phyloP scores from a whole-genome alignment of 495 filamentous ascomycete genomes.

The Penicillium cataractarum region DNA sequence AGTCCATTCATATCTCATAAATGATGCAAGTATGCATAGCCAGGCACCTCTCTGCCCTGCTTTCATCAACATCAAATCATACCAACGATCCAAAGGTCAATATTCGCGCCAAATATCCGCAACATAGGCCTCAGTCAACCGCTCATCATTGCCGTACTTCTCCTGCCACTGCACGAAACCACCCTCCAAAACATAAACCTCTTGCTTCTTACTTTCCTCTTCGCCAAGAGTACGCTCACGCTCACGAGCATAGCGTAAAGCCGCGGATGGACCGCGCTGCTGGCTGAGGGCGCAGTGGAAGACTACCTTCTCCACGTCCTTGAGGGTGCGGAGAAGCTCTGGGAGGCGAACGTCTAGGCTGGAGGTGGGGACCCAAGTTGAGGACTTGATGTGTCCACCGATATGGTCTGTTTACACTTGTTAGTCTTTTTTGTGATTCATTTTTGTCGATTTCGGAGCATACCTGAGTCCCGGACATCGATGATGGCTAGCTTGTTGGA shows the following conservation, averaged over 20 bases:
- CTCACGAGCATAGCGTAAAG: slow-evolving; percentile 48
- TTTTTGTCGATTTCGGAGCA: background rate
- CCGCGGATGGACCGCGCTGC: slow-evolving; percentile 63
- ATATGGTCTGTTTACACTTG: slow-evolving; percentile 78
- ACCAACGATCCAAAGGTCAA: slow-evolving; percentile 16
- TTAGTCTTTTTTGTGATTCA: no score
- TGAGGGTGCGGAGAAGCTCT: slow-evolving; percentile 76
- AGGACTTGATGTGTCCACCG: slow-evolving; percentile 82
- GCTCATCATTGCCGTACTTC: slow-evolving; percentile 73
- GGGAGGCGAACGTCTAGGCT: slow-evolving; percentile 76
- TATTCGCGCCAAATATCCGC: slow-evolving; percentile 84
- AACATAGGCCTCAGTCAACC: slow-evolving; percentile 82
- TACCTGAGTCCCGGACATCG: slow-evolving; percentile 86
- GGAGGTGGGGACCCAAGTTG: slow-evolving; percentile 73
- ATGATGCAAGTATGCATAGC: background rate
- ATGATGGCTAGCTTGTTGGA: slow-evolving; percentile 67
- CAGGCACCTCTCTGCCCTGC: background rate
- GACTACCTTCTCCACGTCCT: slow-evolving; percentile 79
- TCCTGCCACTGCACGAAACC: slow-evolving; percentile 95
- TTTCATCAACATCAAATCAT: background rate
- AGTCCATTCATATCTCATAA: slow-evolving; percentile 21
- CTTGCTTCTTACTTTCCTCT: slow-evolving; percentile 56
- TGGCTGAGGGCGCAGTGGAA: slow-evolving; percentile 97
- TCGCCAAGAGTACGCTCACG: slow-evolving; percentile 38
- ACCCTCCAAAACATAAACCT: slow-evolving; percentile 79